These are phyloP conservation scores for Naganishia cerealis DNA, from an alignment of 1,284 basidiomycete species.

Conservation along the genomic window DNA sequence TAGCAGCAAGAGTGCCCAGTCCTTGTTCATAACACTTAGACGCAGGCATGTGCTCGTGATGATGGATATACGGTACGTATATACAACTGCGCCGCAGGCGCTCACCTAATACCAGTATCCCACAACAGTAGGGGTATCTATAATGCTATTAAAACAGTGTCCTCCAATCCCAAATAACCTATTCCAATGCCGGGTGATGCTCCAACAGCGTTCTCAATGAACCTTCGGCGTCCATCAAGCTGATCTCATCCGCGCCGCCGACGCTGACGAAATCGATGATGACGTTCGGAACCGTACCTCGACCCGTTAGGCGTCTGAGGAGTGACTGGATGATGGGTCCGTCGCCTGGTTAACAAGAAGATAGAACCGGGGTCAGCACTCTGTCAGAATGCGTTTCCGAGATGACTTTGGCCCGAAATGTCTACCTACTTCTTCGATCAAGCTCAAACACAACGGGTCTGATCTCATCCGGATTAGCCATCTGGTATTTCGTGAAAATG, in stretches of 20 bases:
- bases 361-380: background rate
- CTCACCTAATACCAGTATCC: too few species aligned
- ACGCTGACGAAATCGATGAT: constrained; percentile 49
- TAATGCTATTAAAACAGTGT: background rate
- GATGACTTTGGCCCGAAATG: constrained; percentile 10
- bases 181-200: too few species aligned
- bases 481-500: constrained; percentile 45
- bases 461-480: constrained; percentile 38
- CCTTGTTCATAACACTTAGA: too few species aligned
- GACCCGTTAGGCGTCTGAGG: constrained; percentile 47
- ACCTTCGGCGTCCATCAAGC: constrained; percentile 50
- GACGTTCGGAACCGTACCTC: constrained; percentile 55
- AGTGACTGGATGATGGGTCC: constrained; percentile 45
- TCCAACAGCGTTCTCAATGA: constrained; percentile 17
- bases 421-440: constrained; percentile 50
- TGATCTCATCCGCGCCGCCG: constrained; percentile 53
- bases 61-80: too few species aligned
- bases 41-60: too few species aligned
- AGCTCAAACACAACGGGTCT: constrained; percentile 51
- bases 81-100: too few species aligned
- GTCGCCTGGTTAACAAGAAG: constrained; percentile 42
- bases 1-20: too few species aligned
- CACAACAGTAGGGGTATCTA: too few species aligned
- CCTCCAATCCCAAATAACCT: background rate
- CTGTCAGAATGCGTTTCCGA: background rate